Conservation (phyloP, 1,139 yeast species). For the Lodderomyces orthopsilosis region DNA sequence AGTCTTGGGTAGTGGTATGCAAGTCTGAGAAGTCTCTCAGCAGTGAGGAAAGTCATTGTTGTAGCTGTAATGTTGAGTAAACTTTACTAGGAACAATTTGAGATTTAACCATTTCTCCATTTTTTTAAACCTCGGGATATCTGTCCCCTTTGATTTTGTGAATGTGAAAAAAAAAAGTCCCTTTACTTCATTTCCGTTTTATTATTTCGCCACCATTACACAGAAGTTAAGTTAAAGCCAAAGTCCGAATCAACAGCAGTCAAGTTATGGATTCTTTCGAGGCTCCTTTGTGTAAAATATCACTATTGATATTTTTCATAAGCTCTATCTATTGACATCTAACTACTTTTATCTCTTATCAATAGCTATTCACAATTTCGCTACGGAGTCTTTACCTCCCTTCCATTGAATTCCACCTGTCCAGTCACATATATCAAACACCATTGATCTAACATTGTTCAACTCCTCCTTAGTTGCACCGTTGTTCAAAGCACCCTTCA, state of each 20-base stretch:
- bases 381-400: constrained; percentile 60
- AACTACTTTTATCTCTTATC: too few relatives aligned
- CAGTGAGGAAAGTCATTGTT: constrained; percentile 39
- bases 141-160: not conserved
- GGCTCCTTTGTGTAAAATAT: too few relatives aligned
- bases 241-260: too few relatives aligned
- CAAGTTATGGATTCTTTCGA: too few relatives aligned
- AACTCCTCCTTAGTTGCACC: constrained; percentile 72
- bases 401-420: constrained; percentile 55
- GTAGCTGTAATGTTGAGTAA: too few relatives aligned
- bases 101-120: too few relatives aligned
- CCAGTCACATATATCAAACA: constrained; percentile 70
- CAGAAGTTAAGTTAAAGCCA: too few relatives aligned
- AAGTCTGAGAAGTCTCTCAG: constrained; percentile 59
- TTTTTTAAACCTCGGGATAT: not conserved
- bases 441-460: constrained; percentile 56
- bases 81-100: too few relatives aligned
- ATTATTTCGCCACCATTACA: not conserved
- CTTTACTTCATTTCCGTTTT: not conserved
- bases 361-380: constrained; percentile 44
- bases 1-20: constrained; percentile 52
- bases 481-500: constrained; percentile 77
- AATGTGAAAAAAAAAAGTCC: too few relatives aligned
- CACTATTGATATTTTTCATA: too few relatives aligned
- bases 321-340: too few relatives aligned